phyloP scores from a whole-genome alignment of 805 yeast genomes.

The Pichia gijzeniarum region DNA sequence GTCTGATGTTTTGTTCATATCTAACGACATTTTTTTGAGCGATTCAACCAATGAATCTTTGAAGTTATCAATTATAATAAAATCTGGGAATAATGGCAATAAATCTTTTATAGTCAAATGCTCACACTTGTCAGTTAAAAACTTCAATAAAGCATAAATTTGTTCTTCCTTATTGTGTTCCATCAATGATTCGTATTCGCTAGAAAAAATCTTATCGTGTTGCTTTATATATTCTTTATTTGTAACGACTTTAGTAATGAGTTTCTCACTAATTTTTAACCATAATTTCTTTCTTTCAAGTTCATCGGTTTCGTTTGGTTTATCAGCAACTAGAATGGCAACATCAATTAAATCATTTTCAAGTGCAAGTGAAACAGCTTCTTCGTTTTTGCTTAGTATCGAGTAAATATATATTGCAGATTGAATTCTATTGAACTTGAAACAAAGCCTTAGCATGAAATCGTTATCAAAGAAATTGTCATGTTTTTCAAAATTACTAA shows the following conservation, averaged over 20 bases:
- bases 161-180: slow-evolving; percentile 18
- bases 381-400: slow-evolving; percentile 61
- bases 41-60: slow-evolving; percentile 78
- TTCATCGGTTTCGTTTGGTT: slow-evolving; percentile 31
- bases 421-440: slow-evolving; percentile 48
- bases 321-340: slow-evolving; percentile 53
- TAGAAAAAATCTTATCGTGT: slow-evolving; percentile 16
- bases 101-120: slow-evolving; percentile 69
- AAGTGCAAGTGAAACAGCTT: slow-evolving; percentile 73
- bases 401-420: slow-evolving; percentile 74
- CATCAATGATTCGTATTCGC: background rate
- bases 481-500: slow-evolving; percentile 10
- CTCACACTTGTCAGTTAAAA: slow-evolving; percentile 38
- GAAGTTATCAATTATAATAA: slow-evolving; percentile 72
- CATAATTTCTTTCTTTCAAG: slow-evolving; percentile 61
- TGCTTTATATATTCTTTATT: slow-evolving; percentile 24
- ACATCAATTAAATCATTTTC: slow-evolving; percentile 50
- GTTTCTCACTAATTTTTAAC: slow-evolving; percentile 54
- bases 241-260: slow-evolving; percentile 32
- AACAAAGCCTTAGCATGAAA: slow-evolving; percentile 68
- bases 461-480: slow-evolving; percentile 57
- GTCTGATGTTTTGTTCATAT: slow-evolving; percentile 55
- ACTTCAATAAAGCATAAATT: slow-evolving; percentile 30
- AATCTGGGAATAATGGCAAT: slow-evolving; percentile 78
- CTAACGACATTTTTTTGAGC: slow-evolving; percentile 64